Base-by-base conservation (phyloP, 306 rosid species). In the Comarum palustre region DNA sequence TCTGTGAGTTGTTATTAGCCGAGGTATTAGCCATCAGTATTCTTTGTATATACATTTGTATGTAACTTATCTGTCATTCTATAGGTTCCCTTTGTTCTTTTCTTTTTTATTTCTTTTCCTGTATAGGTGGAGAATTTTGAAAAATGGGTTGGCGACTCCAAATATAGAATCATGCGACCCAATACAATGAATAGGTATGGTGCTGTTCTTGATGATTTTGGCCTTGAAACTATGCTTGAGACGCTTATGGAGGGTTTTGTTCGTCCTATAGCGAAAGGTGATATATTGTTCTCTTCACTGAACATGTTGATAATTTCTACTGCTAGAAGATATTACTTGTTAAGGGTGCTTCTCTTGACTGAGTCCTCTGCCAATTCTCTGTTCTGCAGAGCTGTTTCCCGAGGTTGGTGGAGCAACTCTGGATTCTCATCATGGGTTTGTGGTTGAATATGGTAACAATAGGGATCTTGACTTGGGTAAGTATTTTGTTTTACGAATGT, bases 341-440 rank as follows among this genome's bases (percentile, higher is more conserved):
- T 39, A 22, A 19, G 50, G 50, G 51, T n/a, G 60, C 41, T 39
- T 71, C 12, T 8, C 31, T 52, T 70, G 22, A 22, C 32, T 62
- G 68, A 47, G 48, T 45, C 25, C 4, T 51, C 47, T 14, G 50
- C 60, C 14, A 20, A 72, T 54, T 73, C 47, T 52, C 13, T 74
- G 73, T 51, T 90, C 3, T 62, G 84, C 60, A 92, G 98, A 88
- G 82, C 87, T 90, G 85, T 93, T 80, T 76, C 43, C 90, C 64
- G 93, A 89, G 79, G 68, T 87, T 81, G 96, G 96, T 80, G 98
- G 98, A 83, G 77, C 93, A 66, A 83, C 98, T 4, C 79, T 93
- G 74, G 98, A 93, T 73, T 87, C 98, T 55, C 98, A 93, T 83
- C 97, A 90, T 82, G 97, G 98, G 59, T 93, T 87, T 85, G 87